Percentiles rank a stretch among this genome's conserved stretches.
Conservation (phyloP, 352 stramenopile species). For the Pythium phragmiticola region DNA sequence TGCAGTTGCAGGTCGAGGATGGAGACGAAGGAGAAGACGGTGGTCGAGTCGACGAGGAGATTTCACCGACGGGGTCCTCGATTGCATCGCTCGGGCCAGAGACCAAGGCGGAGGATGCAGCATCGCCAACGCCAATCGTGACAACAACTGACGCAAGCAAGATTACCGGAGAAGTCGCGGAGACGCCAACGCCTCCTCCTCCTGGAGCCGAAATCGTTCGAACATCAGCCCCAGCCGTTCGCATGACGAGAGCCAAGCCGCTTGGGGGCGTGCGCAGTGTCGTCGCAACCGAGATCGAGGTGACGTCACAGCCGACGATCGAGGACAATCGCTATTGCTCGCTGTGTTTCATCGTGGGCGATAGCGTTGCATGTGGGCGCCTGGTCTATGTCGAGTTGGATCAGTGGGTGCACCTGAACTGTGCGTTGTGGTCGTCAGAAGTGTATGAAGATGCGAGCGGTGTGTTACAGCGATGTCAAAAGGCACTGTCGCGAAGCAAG, state of each 20-base stretch:
- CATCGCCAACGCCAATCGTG: not conserved
- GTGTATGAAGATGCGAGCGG: slow-evolving; percentile 81
- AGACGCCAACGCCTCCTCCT: not conserved
- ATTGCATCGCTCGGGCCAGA: slow-evolving; percentile 11
- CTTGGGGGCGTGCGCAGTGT: not conserved
- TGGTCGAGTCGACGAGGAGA: slow-evolving; percentile 6
- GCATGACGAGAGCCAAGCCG: slow-evolving; percentile 5
- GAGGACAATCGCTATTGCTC: slow-evolving; percentile 74
- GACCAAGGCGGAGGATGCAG: not conserved
- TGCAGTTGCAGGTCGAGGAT: slow-evolving; percentile 34
- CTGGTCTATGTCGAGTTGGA: slow-evolving; percentile 82
- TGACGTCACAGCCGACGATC: slow-evolving; percentile 18
- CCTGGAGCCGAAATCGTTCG: not conserved
- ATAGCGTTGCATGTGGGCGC: slow-evolving; percentile 66
- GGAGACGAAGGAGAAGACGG: slow-evolving; percentile 16
- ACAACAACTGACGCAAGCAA: too few species aligned
- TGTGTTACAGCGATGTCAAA: slow-evolving; percentile 85
- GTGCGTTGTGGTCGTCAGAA: slow-evolving; percentile 92
- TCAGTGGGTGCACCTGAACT: slow-evolving; percentile 92
- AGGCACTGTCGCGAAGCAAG: slow-evolving; percentile 84
- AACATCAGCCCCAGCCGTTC: not conserved
- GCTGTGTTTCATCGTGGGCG: slow-evolving; percentile 82
- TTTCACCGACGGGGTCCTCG: slow-evolving; percentile 19
- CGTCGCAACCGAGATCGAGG: not conserved
- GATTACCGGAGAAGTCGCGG: not conserved